Conservation (phyloP, 1,284 basidiomycete genomes). For the Microbotryum lychnidis-dioicae region DNA sequence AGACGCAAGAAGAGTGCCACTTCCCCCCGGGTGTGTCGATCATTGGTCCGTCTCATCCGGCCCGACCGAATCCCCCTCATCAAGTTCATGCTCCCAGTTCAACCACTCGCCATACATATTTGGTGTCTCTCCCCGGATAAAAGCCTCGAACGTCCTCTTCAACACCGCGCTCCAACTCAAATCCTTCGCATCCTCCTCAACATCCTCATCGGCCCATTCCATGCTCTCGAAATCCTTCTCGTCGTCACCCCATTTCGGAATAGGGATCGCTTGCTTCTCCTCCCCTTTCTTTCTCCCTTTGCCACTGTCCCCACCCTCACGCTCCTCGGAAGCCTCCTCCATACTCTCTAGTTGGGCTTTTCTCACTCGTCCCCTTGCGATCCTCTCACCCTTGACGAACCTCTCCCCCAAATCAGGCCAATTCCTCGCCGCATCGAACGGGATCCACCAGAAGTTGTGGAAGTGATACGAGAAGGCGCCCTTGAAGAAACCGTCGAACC, state of each 20-base stretch:
- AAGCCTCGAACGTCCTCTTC: conserved; percentile 84
- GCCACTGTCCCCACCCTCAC: no score
- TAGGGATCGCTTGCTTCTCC: conserved; percentile 15
- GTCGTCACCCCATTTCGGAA: conserved; percentile 26
- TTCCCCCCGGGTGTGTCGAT: background rate
- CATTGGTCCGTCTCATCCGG: conserved; percentile 47
- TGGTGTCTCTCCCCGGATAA: conserved; percentile 72
- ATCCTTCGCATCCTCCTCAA: conserved; percentile 51
- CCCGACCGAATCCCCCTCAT: conserved; percentile 20
- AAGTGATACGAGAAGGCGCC: conserved; percentile 80
- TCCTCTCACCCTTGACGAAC: conserved; percentile 51
- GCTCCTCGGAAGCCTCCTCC: background rate
- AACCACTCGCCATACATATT: conserved; percentile 56
- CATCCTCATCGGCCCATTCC: conserved; percentile 23
- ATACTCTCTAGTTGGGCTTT: conserved; percentile 19
- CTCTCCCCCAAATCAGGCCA: conserved; percentile 80
- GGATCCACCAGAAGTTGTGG: conserved; percentile 75
- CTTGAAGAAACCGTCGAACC: conserved; percentile 74
- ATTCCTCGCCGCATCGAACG: conserved; percentile 77
- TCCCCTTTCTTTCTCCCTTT: background rate
- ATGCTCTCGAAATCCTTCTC: conserved; percentile 28
- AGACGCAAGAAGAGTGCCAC: background rate
- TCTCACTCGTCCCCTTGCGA: conserved; percentile 33
- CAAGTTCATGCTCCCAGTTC: conserved; percentile 22
- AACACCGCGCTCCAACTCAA: conserved; percentile 81